A percentile compares a stretch with the other conserved stretches of the same genome.
Evolutionary conservation across 1,139 yeast genomes (phyloP).

Genomic region (Saccharomyces hybrid): DNA sequence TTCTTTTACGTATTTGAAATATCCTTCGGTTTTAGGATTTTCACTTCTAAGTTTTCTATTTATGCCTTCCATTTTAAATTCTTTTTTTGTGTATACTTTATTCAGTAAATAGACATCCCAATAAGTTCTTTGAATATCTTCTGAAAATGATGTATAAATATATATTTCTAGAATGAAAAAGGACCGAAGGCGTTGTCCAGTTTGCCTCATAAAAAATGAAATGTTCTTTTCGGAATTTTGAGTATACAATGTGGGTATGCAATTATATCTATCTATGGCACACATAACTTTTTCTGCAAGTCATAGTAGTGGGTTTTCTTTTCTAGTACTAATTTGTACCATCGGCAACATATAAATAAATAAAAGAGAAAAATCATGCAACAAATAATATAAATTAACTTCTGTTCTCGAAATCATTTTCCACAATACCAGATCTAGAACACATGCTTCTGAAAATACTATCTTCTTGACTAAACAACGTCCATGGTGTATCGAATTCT

Average conservation of each 20-base stretch:
- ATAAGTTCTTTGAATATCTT: not conserved
- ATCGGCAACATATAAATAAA: not conserved
- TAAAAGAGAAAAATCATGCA: not conserved
- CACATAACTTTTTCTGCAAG: not conserved
- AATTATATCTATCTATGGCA: not conserved
- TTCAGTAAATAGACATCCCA: not conserved
- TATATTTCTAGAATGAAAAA: not conserved
- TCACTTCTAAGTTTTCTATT: not conserved
- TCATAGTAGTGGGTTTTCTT: not conserved
- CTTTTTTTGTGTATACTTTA: not conserved
- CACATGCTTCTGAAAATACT: conserved; percentile 59
- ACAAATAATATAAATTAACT: not conserved
- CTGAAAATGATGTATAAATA: not conserved
- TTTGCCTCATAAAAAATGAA: too few species aligned
- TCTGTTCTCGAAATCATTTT: conserved; percentile 31
- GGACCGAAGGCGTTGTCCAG: not conserved
- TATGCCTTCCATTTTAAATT: not conserved
- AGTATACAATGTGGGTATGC: not conserved
- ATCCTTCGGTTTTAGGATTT: not conserved
- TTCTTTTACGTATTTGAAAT: not conserved
- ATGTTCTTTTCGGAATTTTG: not conserved
- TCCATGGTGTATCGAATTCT: conserved; percentile 51
- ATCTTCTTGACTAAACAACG: conserved; percentile 37
- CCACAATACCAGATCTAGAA: conserved; percentile 43
- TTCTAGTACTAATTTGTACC: not conserved